Evolutionary conservation across 352 stramenopile genomes (phyloP).

Genomic region (Globisporangium cystogenes): DNA sequence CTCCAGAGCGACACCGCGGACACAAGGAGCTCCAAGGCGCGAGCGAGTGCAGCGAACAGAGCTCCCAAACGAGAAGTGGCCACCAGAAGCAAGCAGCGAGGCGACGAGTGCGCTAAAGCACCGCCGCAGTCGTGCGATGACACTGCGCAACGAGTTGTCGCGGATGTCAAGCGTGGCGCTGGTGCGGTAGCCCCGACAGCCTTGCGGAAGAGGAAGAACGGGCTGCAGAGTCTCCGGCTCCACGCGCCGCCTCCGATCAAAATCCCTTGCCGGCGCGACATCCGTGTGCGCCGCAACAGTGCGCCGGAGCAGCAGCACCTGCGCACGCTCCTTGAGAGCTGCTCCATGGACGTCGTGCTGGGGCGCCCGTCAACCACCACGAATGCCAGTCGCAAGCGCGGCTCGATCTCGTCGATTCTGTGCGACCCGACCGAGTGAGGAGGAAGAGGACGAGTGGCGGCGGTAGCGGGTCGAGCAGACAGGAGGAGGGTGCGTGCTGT

Average conservation of each 20-base stretch:
- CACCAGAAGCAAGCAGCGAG: not conserved
- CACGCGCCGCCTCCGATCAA: constrained; percentile 47
- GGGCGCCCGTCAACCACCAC: constrained; percentile 46
- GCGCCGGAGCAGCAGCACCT: constrained; percentile 23
- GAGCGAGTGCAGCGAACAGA: not conserved
- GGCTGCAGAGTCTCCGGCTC: not conserved
- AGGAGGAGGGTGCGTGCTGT: not conserved
- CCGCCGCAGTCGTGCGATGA: not conserved
- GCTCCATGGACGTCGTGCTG: constrained; percentile 8
- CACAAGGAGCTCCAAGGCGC: not conserved
- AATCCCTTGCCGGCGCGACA: constrained; percentile 41
- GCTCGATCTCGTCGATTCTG: constrained; percentile 72
- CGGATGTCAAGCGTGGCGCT: not conserved
- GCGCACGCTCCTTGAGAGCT: constrained; percentile 7
- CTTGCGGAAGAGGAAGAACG: not conserved
- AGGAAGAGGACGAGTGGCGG: not conserved
- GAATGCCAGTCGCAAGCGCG: constrained; percentile 48
- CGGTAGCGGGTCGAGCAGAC: not conserved
- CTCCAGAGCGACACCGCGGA: not conserved
- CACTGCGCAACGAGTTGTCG: not conserved
- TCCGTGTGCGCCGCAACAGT: constrained; percentile 33
- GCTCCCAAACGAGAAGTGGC: not conserved
- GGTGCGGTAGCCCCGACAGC: not conserved
- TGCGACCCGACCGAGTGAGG: constrained; percentile 40
- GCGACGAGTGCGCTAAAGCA: not conserved